These are phyloP conservation scores for Mycena vitilis DNA, from an alignment of 768 basidiomycete genomes.

Conservation along the genomic window DNA sequence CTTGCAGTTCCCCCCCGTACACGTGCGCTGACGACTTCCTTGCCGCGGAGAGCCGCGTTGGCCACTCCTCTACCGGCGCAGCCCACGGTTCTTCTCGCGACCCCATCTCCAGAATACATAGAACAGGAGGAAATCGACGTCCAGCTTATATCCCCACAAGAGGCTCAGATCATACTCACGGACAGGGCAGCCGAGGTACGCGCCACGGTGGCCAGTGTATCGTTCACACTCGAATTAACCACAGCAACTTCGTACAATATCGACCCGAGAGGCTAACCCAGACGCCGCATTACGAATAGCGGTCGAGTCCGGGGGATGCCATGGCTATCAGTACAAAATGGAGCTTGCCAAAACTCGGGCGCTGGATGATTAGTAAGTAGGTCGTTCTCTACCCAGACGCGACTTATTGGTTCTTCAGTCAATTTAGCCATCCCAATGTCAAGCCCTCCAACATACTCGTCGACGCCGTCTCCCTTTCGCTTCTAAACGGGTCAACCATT, in stretches of 20 bases:
- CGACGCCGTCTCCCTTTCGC: slow-evolving; percentile 85
- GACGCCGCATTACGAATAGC: slow-evolving; percentile 80
- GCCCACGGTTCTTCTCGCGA: slow-evolving; percentile 60
- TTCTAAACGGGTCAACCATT: slow-evolving; percentile 89
- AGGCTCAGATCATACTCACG: slow-evolving; percentile 70
- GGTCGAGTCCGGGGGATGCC: slow-evolving; percentile 95
- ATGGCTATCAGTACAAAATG: slow-evolving; percentile 97
- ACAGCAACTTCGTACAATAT: slow-evolving; percentile 85
- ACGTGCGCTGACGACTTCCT: slow-evolving; percentile 39
- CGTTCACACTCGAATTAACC: slow-evolving; percentile 14
- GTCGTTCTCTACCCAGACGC: slow-evolving; percentile 6
- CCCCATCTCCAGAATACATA: slow-evolving; percentile 65
- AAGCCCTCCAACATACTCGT: slow-evolving; percentile 83
- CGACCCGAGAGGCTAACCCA: slow-evolving; percentile 70
- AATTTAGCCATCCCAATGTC: slow-evolving; percentile 77
- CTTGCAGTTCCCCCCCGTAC: neutral
- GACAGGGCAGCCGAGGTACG: slow-evolving; percentile 82
- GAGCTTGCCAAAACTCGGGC: slow-evolving; percentile 72
- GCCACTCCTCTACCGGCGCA: slow-evolving; percentile 57
- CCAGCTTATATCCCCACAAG: slow-evolving; percentile 63
- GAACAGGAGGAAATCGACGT: slow-evolving; percentile 73
- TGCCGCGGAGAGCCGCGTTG: slow-evolving; percentile 47
- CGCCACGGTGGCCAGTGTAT: slow-evolving; percentile 9
- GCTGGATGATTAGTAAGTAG: slow-evolving; percentile 87
- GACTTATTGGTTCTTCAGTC: slow-evolving; percentile 52